A percentile compares a stretch with the other conserved stretches of the same genome.
These are phyloP conservation scores for Trichoderma orchidacearum DNA, from an alignment of 495 filamentous ascomycete species.

Conservation along the genomic window DNA sequence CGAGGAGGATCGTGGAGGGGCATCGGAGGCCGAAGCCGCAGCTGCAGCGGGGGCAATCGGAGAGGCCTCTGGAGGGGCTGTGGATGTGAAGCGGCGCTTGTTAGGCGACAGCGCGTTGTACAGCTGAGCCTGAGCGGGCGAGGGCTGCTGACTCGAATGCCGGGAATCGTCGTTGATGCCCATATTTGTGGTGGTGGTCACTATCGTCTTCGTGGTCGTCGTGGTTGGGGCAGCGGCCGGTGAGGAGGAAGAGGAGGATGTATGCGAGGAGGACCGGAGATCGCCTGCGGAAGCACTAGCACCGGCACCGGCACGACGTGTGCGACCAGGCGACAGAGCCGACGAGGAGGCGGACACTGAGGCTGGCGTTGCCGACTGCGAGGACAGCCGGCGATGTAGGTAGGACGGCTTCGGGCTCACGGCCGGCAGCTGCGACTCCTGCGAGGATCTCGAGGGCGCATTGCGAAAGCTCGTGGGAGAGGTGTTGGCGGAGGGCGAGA, in stretches of 20 bases:
- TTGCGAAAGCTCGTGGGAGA: conserved; percentile 27
- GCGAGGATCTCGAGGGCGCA: background rate
- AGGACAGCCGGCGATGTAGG: conserved; percentile 7
- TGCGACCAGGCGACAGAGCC: conserved; percentile 9
- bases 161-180: background rate
- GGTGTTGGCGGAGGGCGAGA: conserved; percentile 25
- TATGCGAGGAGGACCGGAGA: background rate
- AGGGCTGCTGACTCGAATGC: conserved; percentile 16
- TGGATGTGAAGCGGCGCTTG: conserved; percentile 13
- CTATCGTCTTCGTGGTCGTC: conserved; percentile 7
- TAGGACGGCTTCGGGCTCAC: background rate
- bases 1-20: conserved; percentile 7
- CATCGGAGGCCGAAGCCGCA: background rate
- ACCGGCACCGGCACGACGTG: background rate
- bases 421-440: background rate
- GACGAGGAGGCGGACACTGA: conserved; percentile 20
- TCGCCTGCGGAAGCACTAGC: background rate
- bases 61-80: background rate
- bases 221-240: conserved; percentile 8
- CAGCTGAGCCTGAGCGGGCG: conserved; percentile 16
- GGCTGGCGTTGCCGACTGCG: conserved; percentile 23
- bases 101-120: conserved; percentile 23
- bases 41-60: background rate
- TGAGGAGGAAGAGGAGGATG: background rate
- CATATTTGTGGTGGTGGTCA: conserved; percentile 10